These are phyloP conservation scores for Coemansia sp. DNA, from an alignment of 192 early-diverging fungal genomes.

Conservation along the genomic window DNA sequence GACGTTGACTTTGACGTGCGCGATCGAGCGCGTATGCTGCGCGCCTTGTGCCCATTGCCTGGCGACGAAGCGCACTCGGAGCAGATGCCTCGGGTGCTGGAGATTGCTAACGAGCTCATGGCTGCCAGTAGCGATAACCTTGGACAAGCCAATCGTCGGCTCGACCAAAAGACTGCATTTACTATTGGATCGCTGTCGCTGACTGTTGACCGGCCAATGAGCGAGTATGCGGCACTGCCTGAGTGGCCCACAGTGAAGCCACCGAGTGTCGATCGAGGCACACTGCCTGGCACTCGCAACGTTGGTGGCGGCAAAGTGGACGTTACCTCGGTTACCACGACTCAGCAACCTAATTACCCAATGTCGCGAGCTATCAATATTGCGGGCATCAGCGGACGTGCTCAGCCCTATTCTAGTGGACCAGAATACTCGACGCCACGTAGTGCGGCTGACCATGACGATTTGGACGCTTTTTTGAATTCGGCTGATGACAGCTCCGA, in stretches of 20 bases:
- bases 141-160: neutral
- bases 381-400: constrained; percentile 45
- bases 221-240: constrained; percentile 76
- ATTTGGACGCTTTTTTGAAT: constrained; percentile 50
- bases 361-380: constrained; percentile 29
- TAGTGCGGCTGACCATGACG: constrained; percentile 26
- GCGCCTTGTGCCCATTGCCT: constrained; percentile 29
- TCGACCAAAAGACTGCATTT: constrained; percentile 27
- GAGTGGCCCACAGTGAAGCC: constrained; percentile 62
- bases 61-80: constrained; percentile 28
- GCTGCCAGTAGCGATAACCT: neutral
- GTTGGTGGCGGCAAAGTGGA: neutral
- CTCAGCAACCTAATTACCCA: neutral
- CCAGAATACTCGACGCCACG: constrained; percentile 43
- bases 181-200: constrained; percentile 68
- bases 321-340: neutral
- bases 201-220: constrained; percentile 56
- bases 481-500: constrained; percentile 17
- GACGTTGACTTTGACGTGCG: constrained; percentile 88
- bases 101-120: constrained; percentile 20
- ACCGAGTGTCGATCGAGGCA: neutral
- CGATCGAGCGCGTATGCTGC: constrained; percentile 76
- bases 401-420: constrained; percentile 7
- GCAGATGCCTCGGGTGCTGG: constrained; percentile 16
- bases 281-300: constrained; percentile 1